Evolutionary conservation across 164 flowering plant species (phyloP).

Genomic region (grape (Vitis vinifera)): DNA sequence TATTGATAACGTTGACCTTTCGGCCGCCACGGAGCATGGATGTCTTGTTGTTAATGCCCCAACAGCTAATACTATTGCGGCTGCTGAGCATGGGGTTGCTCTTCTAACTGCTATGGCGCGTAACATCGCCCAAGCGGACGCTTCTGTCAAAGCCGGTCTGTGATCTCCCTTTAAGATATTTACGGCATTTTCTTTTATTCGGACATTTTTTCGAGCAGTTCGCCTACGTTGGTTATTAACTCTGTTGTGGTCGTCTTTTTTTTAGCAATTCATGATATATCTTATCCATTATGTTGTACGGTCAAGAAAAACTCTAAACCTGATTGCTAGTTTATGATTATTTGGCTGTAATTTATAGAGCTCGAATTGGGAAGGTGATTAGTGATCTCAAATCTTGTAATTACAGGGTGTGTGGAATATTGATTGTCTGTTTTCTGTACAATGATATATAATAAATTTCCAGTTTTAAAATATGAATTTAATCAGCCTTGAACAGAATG

Average conservation of each 20-base stretch:
- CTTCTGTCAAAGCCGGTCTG: conserved; percentile 42
- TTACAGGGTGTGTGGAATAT: too few relatives aligned
- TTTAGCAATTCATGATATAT: too few relatives aligned
- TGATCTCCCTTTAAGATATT: not conserved
- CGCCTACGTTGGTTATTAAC: not conserved
- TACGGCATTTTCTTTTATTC: not conserved
- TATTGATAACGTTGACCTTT: conserved; percentile 50
- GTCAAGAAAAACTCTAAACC: too few relatives aligned
- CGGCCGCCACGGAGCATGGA: conserved; percentile 51
- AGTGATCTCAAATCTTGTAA: too few relatives aligned
- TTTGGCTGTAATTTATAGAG: too few relatives aligned
- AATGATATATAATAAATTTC: too few relatives aligned
- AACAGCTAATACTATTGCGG: conserved; percentile 44
- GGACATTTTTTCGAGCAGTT: not conserved
- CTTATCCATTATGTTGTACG: too few relatives aligned
- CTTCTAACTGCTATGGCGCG: conserved; percentile 45
- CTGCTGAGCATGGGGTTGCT: conserved; percentile 50
- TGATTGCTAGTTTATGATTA: too few relatives aligned
- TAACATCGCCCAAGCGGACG: conserved; percentile 42
- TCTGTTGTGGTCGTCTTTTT: not conserved
- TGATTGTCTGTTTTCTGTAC: too few relatives aligned
- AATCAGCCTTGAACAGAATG: too few relatives aligned
- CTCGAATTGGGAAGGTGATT: too few relatives aligned
- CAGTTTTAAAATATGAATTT: too few relatives aligned
- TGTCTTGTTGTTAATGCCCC: conserved; percentile 51